Evolutionary conservation across 164 flowering plant genomes (phyloP), one percentile per base, ranked within the genome.

Genomic region (Magnolia changhungtana): DNA sequence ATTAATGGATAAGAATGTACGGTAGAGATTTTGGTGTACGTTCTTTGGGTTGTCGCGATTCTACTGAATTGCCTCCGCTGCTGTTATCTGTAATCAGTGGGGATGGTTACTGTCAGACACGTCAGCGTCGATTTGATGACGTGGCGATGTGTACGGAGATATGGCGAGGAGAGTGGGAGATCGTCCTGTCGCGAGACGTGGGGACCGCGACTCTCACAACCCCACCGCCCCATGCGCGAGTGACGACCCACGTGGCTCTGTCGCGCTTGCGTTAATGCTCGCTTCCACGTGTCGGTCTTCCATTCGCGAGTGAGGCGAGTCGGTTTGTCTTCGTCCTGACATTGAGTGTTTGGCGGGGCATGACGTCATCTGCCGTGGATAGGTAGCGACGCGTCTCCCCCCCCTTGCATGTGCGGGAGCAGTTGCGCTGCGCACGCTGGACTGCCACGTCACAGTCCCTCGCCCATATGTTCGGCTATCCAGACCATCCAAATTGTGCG

Each of bases 271-370:
- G 9, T 29, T 69, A 14, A 69, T 13, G 24, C 20, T n/a, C 14
- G 27, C 24, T 19, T 4, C 50, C 59, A 50, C 58, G 16, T 71
- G 73, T 3, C 13, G 10, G 9, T 3, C 8, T 5, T 13, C 29
- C 23, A 7, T 72, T 27, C 50, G 66, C 8, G 20, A 37, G 51
- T 31, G 7, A n/a, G 65, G 45, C 16, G 4, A 55, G 50, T 72
- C 74, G 74, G 50, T 72, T 72, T 72, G 74, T 72, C 63, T 37
- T 14, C 11, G 71, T 31, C 71, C 67, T 58, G 74, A 27, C 50
- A 52, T 23, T 72, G 74, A 72, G 74, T 72, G 74, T 72, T 72
- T 16, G 23, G 65, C 74, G 18, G 66, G 66, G 66, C 23, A 72
- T 55, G 63, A 72, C 74, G 66, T 72, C 74, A 72, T 68, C 69